Evolutionary conservation across 331 rosid genomes (phyloP).

Genomic region (Malus hybrid): DNA sequence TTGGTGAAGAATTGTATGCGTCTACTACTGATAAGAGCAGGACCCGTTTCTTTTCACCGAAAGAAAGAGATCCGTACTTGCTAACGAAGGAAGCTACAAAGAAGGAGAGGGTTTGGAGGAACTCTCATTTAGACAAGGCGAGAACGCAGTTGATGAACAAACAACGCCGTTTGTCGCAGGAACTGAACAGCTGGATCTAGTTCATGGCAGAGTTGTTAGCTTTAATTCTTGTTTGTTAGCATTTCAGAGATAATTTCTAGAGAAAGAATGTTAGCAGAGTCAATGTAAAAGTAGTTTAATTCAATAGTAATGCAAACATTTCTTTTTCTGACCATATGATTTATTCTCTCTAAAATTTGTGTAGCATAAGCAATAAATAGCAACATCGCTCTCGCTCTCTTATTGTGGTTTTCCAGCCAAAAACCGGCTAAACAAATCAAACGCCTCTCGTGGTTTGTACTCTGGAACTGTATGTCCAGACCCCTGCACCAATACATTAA

Average conservation of each 20-base stretch:
- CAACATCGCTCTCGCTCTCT: background rate
- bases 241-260: background rate
- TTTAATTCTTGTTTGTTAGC: background rate
- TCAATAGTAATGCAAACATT: background rate
- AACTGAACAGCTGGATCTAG: background rate
- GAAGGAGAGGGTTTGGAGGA: constrained; percentile 5
- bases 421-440: constrained; percentile 48
- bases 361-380: background rate
- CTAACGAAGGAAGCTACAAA: constrained; percentile 2
- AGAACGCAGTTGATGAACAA: constrained; percentile 5
- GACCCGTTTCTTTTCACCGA: background rate
- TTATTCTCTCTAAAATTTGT: background rate
- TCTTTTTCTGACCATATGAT: background rate
- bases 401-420: constrained; percentile 30
- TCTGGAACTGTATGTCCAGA: constrained; percentile 86
- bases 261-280: background rate
- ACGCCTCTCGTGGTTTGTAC: constrained; percentile 62
- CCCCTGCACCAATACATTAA: constrained; percentile 43
- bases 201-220: background rate
- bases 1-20: constrained; percentile 7
- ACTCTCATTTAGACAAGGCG: constrained; percentile 4
- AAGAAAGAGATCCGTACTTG: background rate
- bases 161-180: constrained; percentile 10
- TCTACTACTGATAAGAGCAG: constrained; percentile 13
- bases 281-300: background rate